Evolutionary conservation across 257 asterid species (phyloP).

Genomic region (Solanum corneliomulleri): DNA sequence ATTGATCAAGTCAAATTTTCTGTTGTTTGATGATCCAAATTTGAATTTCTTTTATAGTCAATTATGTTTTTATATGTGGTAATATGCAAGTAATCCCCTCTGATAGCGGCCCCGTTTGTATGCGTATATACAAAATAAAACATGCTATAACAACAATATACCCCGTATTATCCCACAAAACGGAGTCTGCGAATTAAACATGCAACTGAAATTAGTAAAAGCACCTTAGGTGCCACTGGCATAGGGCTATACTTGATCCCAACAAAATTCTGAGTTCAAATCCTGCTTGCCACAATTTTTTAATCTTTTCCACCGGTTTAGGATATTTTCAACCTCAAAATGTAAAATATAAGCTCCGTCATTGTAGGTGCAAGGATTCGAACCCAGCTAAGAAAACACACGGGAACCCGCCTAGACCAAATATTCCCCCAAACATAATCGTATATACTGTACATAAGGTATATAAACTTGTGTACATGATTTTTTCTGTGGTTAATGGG

Average conservation of each 20-base stretch:
- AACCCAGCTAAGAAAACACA: neutral
- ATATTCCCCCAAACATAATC: neutral
- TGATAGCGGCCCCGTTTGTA: neutral
- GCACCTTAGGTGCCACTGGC: neutral
- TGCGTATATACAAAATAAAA: neutral
- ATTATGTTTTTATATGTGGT: neutral
- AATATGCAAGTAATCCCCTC: neutral
- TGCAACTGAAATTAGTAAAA: neutral
- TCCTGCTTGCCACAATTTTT: neutral
- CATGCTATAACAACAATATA: neutral
- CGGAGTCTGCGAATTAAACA: neutral
- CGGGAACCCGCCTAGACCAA: neutral
- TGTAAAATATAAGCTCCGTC: neutral
- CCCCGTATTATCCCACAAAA: neutral
- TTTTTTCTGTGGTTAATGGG: neutral
- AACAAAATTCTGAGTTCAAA: neutral
- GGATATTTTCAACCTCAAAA: neutral
- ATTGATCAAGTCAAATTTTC: neutral
- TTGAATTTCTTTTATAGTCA: neutral
- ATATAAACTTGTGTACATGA: neutral
- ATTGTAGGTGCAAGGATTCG: neutral
- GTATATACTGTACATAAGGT: neutral
- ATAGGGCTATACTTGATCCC: neutral
- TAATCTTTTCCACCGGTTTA: neutral
- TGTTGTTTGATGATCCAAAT: neutral